A percentile compares a stretch with the other conserved stretches of the same genome.
These are phyloP conservation scores for Takakia lepidozioides DNA, from an alignment of 225 moss, liverwort and hornwort genomes.

Conservation along the genomic window DNA sequence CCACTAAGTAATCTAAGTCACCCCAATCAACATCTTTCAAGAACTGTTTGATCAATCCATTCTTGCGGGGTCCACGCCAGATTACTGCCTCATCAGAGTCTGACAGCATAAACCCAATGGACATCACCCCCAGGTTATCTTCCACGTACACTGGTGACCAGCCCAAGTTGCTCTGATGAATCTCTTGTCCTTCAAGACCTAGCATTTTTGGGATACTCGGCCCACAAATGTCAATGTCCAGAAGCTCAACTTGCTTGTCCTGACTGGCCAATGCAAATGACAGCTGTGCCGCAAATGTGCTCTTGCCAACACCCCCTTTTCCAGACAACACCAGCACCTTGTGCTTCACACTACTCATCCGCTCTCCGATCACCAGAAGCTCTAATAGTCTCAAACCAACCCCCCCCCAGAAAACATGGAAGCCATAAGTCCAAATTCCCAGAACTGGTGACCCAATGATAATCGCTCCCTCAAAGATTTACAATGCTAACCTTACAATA, in stretches of 20 bases:
- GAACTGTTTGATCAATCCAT: conserved; percentile 94
- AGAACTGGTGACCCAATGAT: too few species aligned
- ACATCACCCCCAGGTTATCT: conserved; percentile 97
- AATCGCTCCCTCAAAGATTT: too few species aligned
- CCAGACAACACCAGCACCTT: conserved; percentile 86
- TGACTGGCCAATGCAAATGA: conserved; percentile 80
- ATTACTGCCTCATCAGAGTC: conserved; percentile 95
- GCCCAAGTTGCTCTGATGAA: conserved; percentile 93
- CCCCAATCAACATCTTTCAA: conserved; percentile 95
- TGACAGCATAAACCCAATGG: conserved; percentile 93
- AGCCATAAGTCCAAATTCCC: too few species aligned
- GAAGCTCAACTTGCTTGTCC: conserved; percentile 89
- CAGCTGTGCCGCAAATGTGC: conserved; percentile 85
- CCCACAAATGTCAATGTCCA: conserved; percentile 93
- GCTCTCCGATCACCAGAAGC: conserved; percentile 80
- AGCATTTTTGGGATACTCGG: conserved; percentile 98
- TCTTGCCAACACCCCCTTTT: conserved; percentile 97
- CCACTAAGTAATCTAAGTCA: conserved; percentile 83
- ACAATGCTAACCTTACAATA: too few species aligned
- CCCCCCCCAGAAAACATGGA: too few species aligned
- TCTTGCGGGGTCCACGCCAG: conserved; percentile 95
- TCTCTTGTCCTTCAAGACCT: conserved; percentile 92
- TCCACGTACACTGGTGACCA: conserved; percentile 99
- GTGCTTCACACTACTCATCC: conserved; percentile 83
- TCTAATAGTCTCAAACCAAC: too few species aligned